Evolutionary conservation across 805 yeast genomes (phyloP).

Genomic region (Candida jianshihensis): DNA sequence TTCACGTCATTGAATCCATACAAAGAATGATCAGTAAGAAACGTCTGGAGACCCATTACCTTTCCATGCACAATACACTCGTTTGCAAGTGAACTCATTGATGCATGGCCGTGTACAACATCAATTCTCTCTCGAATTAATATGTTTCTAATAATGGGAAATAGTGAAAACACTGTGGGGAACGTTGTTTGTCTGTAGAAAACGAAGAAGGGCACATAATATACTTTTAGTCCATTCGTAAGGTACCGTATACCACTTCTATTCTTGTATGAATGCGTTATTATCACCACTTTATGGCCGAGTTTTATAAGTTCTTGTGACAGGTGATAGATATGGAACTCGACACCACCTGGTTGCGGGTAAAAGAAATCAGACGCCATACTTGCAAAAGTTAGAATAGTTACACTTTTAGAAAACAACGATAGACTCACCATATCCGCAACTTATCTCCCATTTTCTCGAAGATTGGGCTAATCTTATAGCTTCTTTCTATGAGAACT

Average conservation of each 20-base stretch:
- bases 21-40: constrained; percentile 91
- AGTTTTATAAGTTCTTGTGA: constrained; percentile 72
- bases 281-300: constrained; percentile 81
- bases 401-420: background rate
- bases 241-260: constrained; percentile 77
- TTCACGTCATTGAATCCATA: constrained; percentile 89
- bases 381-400: constrained; percentile 16
- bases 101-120: constrained; percentile 93
- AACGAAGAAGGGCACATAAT: constrained; percentile 78
- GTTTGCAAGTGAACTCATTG: constrained; percentile 77
- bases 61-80: constrained; percentile 90
- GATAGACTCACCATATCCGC: background rate
- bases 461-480: too few species aligned
- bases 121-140: constrained; percentile 80
- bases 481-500: too few species aligned
- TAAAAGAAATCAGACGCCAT: constrained; percentile 97
- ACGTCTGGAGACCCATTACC: constrained; percentile 87
- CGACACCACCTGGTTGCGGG: constrained; percentile 98
- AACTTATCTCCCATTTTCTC: too few species aligned
- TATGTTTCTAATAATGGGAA: constrained; percentile 81
- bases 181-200: constrained; percentile 79
- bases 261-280: constrained; percentile 84
- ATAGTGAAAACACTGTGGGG: constrained; percentile 84
- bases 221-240: constrained; percentile 88
- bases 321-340: constrained; percentile 86